Evolutionary conservation across 1,284 basidiomycete species (phyloP).

Genomic region (Trametes versicolor): DNA sequence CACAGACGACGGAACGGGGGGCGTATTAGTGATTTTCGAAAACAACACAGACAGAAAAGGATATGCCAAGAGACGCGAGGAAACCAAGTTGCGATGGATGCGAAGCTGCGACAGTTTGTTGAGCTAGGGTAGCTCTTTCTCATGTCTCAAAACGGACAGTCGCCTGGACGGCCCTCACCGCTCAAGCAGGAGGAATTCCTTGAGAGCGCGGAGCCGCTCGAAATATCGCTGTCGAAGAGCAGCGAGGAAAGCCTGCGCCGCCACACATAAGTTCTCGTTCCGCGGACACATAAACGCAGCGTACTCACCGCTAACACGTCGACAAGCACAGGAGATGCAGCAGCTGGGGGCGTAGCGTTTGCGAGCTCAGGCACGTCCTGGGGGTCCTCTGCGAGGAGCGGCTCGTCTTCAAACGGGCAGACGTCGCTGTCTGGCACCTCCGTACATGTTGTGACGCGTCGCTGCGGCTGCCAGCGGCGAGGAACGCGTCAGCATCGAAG

Average conservation of each 20-base stretch:
- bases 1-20: neutral
- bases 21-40: neutral
- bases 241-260: neutral
- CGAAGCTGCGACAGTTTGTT: neutral
- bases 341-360: neutral
- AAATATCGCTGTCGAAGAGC: neutral
- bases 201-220: neutral
- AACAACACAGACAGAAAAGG: neutral
- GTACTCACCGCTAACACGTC: neutral
- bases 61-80: neutral
- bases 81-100: neutral
- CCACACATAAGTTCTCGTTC: neutral
- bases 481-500: neutral
- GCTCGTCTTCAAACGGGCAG: conserved; percentile 6
- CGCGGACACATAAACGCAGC: neutral
- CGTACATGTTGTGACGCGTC: neutral
- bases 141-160: too few relatives aligned
- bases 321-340: neutral
- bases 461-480: neutral
- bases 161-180: neutral
- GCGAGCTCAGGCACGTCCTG: neutral
- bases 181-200: neutral
- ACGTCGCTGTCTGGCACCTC: conserved; percentile 1
- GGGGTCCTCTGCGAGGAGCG: neutral
- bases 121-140: neutral